Percentiles rank a stretch among this genome's conserved stretches.
phyloP scores from a whole-genome alignment of 176 grass and related monocot genomes.

The Eleusine indica region DNA sequence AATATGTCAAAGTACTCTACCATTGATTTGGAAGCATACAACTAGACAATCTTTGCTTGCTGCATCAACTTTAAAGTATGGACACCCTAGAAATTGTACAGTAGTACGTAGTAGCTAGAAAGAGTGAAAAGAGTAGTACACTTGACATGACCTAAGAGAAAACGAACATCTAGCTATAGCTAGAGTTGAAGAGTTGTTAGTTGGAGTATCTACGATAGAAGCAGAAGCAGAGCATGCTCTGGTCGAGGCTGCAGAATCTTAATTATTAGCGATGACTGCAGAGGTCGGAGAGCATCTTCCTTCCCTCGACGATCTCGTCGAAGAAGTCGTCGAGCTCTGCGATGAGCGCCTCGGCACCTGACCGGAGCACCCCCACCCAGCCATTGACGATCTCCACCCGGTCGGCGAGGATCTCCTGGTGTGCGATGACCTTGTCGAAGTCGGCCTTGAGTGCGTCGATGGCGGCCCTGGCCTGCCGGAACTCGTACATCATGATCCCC shows the following conservation, averaged over 20 bases:
- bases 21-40: too few species aligned
- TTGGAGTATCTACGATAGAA: constrained; percentile 18
- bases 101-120: neutral
- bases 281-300: constrained; percentile 67
- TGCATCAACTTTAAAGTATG: constrained; percentile 2
- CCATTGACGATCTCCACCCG: constrained; percentile 43
- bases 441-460: constrained; percentile 54
- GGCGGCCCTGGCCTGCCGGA: constrained; percentile 40
- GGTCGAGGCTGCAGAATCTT: neutral
- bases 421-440: constrained; percentile 34
- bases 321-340: constrained; percentile 61
- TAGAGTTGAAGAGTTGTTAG: constrained; percentile 1
- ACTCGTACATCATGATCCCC: constrained; percentile 63
- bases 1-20: neutral
- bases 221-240: neutral
- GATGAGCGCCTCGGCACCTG: constrained; percentile 41
- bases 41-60: neutral
- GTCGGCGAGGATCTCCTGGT: neutral
- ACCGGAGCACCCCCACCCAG: constrained; percentile 54
- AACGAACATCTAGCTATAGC: neutral
- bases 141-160: neutral
- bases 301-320: constrained; percentile 65
- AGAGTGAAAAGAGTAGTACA: neutral
- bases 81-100: neutral
- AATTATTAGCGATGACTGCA: constrained; percentile 52